Evolutionary conservation across 2,329 filamentous ascomycete species (phyloP), one percentile per base, ranked within the genome.

Genomic region (Penicillium sp.): DNA sequence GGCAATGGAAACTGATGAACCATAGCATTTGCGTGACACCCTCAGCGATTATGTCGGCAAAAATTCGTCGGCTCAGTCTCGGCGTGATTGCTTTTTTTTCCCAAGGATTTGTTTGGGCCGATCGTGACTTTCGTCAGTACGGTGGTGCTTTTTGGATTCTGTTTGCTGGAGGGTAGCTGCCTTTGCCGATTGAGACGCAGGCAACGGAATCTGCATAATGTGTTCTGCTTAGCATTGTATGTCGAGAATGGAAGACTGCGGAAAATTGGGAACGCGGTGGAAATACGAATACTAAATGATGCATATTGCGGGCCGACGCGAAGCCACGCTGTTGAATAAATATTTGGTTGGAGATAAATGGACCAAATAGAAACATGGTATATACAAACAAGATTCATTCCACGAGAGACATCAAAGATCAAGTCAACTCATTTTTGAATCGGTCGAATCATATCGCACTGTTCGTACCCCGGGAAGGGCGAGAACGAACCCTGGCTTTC

Each of bases 391-490:
- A 30, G 28, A 1, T 14, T 2, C 28, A 11, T 1, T 4, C 28
- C 10, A 14, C 11, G 11, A 13, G 25, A 11, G 5, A 30, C 11
- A 30, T 14, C 11, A 30, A 3, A 30, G 11, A 14, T 0, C 10
- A 5, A 13, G 5, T 8, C 11, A 41, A n/a, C 13, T n/a, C 11
- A 38, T 30, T 39, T 24, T 14, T 28, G 47, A 14, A 47, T 48
- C 7, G 60, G 47, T 1, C 61, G 57, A 44, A 63, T 46, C 61
- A 63, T 62, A 25, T 45, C 40, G 5, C 53, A 25, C 31, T 62
- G 56, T 35, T 43, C 36, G 14, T 61, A 55, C 0, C 30, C 58
- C n/a, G 56, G 50, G 33, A 47, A 56, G 2, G 60, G 61, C 11
- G 44, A 50, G 41, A 58, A 56, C 2, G 48, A 35, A 22, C 47